Evolutionary conservation across 257 asterid genomes (phyloP).

Genomic region (Lycium barbarum): DNA sequence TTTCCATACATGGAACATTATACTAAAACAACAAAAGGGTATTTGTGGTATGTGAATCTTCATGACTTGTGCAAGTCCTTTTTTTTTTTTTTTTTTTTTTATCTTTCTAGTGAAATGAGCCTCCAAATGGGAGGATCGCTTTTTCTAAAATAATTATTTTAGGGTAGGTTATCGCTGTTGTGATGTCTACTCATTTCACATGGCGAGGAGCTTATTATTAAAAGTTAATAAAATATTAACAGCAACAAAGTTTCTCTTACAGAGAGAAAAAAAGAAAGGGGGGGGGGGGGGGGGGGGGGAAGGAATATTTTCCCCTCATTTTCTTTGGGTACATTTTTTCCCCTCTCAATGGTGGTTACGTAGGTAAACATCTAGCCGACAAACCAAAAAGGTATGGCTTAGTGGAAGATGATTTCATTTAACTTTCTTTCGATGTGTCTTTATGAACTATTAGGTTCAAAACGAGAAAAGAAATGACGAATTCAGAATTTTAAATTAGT

Average conservation of each 20-base stretch:
- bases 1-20: constrained; percentile 27
- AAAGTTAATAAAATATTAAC: constrained; percentile 30
- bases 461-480: no score
- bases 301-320: no score
- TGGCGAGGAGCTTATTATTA: neutral
- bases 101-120: neutral
- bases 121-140: neutral
- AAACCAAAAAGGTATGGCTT: constrained; percentile 45
- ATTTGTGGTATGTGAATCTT: neutral
- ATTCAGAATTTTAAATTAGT: neutral
- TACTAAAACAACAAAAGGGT: neutral
- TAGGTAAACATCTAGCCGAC: constrained; percentile 59
- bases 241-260: constrained; percentile 32
- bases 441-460: neutral
- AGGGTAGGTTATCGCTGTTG: constrained; percentile 39
- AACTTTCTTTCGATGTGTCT: constrained; percentile 35
- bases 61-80: neutral
- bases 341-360: neutral
- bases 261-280: neutral
- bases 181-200: constrained; percentile 49
- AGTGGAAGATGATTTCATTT: constrained; percentile 62
- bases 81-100: neutral
- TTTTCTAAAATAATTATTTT: neutral
- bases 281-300: no score
- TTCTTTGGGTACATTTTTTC: neutral